These are phyloP conservation scores for Coriolopsis trogii DNA, from an alignment of 1,284 basidiomycete genomes.

Conservation along the genomic window DNA sequence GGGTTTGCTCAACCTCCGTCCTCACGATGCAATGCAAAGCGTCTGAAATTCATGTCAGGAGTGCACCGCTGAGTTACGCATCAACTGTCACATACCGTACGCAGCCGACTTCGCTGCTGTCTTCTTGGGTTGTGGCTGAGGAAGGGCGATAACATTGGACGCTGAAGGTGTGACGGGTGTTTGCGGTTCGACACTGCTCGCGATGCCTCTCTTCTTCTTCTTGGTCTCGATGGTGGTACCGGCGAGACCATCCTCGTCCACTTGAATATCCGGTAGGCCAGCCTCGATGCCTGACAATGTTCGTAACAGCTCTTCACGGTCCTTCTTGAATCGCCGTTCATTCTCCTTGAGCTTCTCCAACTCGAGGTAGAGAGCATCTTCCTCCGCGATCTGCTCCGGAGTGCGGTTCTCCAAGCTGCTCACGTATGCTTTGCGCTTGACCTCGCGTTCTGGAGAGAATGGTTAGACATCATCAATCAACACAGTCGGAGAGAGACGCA, in stretches of 20 bases:
- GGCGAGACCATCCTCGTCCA: conserved; percentile 58
- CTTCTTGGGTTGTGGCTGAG: conserved; percentile 49
- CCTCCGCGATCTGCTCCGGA: conserved; percentile 89
- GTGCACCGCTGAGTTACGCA: no score
- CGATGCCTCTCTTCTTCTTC: conserved; percentile 50
- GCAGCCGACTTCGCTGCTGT: conserved; percentile 55
- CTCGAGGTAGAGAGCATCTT: conserved; percentile 95
- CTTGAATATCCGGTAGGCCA: conserved; percentile 71
- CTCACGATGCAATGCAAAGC: conserved; percentile 77
- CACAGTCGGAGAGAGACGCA: not conserved
- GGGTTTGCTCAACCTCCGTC: conserved; percentile 55
- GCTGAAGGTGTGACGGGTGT: conserved; percentile 54
- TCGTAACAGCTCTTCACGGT: conserved; percentile 89
- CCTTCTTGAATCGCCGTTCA: conserved; percentile 85
- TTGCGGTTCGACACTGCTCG: conserved; percentile 55
- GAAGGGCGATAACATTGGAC: conserved; percentile 43
- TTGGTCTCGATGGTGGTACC: conserved; percentile 44
- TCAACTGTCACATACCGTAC: conserved; percentile 49
- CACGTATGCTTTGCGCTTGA: conserved; percentile 89
- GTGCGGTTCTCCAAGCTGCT: conserved; percentile 86
- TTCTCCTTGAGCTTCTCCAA: conserved; percentile 94
- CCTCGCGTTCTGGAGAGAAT: conserved; percentile 71
- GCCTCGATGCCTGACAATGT: conserved; percentile 85
- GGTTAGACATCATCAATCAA: conserved; percentile 16
- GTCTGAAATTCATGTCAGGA: conserved; percentile 45